Evolutionary conservation across 306 rosid species (phyloP).

Genomic region (Cercis canadensis): DNA sequence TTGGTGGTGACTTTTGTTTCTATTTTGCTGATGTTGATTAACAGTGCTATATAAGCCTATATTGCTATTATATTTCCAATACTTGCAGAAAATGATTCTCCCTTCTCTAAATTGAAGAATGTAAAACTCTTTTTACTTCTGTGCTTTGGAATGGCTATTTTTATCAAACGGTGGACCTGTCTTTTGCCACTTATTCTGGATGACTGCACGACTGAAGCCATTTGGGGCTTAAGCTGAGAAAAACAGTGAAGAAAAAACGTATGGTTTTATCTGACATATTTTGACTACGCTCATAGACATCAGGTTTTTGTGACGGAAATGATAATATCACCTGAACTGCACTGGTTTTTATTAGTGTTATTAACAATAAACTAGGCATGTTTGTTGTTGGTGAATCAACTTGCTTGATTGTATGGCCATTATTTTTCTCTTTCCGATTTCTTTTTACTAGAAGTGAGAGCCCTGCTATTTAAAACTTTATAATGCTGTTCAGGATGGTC

Average conservation of each 20-base stretch:
- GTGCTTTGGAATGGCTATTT: slow-evolving; percentile 21
- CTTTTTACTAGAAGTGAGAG: slow-evolving; percentile 21
- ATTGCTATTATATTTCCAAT: too few species aligned
- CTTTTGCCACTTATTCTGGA: background rate
- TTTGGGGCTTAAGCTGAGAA: background rate
- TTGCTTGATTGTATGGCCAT: slow-evolving; percentile 3
- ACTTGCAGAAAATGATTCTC: background rate
- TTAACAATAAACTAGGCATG: background rate
- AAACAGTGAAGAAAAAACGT: background rate
- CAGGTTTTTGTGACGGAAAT: background rate
- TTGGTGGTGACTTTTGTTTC: background rate
- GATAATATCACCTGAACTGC: background rate
- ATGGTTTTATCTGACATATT: background rate
- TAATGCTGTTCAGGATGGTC: slow-evolving; percentile 67
- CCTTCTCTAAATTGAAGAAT: slow-evolving; percentile 19
- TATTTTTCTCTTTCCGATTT: background rate
- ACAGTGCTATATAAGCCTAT: too few species aligned
- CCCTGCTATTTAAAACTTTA: slow-evolving; percentile 15
- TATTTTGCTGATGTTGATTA: background rate
- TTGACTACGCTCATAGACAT: background rate
- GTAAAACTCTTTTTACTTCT: slow-evolving; percentile 17
- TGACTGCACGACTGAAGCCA: background rate
- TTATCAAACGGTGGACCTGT: background rate
- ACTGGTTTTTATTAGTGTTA: background rate
- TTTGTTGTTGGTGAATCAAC: slow-evolving; percentile 26